phyloP scores from a whole-genome alignment of 257 asterid species.

The Henckelia pumila region DNA sequence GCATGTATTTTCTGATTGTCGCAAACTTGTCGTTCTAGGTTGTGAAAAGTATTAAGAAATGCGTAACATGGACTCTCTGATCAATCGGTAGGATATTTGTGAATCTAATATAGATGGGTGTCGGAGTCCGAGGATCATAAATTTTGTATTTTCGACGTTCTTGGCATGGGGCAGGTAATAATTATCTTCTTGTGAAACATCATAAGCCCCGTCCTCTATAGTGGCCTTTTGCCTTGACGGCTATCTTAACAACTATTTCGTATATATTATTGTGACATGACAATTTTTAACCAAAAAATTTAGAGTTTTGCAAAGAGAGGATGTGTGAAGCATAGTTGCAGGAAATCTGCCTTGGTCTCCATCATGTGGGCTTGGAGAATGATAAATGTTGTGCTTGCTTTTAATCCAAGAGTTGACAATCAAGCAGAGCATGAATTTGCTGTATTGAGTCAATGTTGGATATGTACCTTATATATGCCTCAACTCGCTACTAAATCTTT shows the following conservation, averaged over 20 bases:
- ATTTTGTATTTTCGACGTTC: background rate
- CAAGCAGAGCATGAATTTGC: no score
- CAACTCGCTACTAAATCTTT: no score
- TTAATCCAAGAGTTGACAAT: no score
- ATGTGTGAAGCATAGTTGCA: no score
- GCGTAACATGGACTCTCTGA: conserved; percentile 19
- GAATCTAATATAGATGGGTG: background rate
- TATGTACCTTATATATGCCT: no score
- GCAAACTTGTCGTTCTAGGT: conserved; percentile 58
- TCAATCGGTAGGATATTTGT: background rate
- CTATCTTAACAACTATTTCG: background rate
- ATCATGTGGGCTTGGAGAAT: background rate
- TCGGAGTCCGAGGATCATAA: background rate
- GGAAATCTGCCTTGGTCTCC: no score
- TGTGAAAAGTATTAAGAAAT: conserved; percentile 61
- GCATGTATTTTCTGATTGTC: conserved; percentile 83
- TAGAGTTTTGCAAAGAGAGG: background rate
- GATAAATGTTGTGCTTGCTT: background rate
- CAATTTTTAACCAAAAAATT: background rate
- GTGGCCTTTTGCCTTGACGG: background rate
- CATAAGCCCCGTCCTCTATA: background rate
- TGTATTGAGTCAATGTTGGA: no score
- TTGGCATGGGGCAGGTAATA: background rate
- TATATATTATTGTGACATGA: background rate
- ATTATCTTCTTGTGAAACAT: background rate